Base-by-base conservation (phyloP, 257 asterid genomes). In the Verbascum thapsus region DNA sequence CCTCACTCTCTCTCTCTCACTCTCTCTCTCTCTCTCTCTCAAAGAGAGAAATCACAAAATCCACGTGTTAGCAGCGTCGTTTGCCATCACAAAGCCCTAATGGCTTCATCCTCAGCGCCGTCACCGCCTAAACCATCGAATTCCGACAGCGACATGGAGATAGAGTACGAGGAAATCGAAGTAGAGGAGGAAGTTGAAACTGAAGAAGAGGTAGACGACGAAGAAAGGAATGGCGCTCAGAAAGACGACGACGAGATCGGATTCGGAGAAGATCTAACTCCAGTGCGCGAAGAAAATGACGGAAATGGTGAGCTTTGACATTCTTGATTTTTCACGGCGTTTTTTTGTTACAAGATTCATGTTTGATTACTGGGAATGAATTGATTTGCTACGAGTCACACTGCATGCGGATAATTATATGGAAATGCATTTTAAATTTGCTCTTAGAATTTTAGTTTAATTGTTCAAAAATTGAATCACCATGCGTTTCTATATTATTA, bases 131-230 rank as follows among this genome's bases (percentile, higher is more conserved):
- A 70, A 1, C 60, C 69, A 44, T 42, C 39, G 39, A 22, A 4
- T 26, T 5, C 65, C 42, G 81, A 74, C 10, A 73, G 44, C 18
- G 72, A 77, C 5, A 78, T 73, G 34, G 86, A 72, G 61, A 69
- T 69, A 45, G 89, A 68, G 38, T 66, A 74, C 64, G 85, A 78
- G 63, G 88, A 81, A 42, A 40, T 74, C 22, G 90, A 81, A 23
- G 87, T 62, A 0, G 83, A 72, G 26, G 79, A 57, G 26, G 88
- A 76, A 39, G 59, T 55, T 5, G 80, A 74, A 19, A 72, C 58
- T n/a, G 81, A 58, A 7, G 77, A 68, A 13, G 81, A 76, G 38
- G 22, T 57, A 7, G 74, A 61, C 20, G 72, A 40, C 20, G 72
- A 40, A 3, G 78, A 32, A 35, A 76, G 22, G 16, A 74, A 58